Conservation (phyloP, 2,329 filamentous ascomycete species). For the Sporothrix mexicana region DNA sequence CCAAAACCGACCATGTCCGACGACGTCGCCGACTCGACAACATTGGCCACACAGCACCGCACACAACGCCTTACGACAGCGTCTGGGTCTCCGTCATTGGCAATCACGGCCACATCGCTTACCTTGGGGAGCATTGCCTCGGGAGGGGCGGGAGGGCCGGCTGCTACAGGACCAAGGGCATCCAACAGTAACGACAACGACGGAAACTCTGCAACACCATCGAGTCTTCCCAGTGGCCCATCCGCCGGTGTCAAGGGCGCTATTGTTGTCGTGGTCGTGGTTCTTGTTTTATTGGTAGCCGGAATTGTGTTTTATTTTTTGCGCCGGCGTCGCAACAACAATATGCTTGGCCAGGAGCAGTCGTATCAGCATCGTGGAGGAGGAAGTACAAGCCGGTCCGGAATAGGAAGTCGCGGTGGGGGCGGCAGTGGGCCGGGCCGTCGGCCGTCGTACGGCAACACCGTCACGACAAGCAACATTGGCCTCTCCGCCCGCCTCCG, state of each 20-base stretch:
- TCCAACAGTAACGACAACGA: slow-evolving; percentile 13
- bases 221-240: slow-evolving; percentile 36
- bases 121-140: background rate
- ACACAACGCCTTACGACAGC: slow-evolving; percentile 5
- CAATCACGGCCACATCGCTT: background rate
- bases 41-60: background rate
- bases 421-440: slow-evolving; percentile 4
- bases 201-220: background rate
- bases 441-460: background rate
- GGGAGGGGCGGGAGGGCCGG: background rate
- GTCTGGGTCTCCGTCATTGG: background rate
- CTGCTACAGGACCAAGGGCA: background rate
- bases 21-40: background rate
- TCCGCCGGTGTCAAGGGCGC: slow-evolving; percentile 51
- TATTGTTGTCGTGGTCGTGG: slow-evolving; percentile 51
- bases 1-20: background rate
- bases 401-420: background rate
- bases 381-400: background rate
- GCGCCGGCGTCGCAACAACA: slow-evolving; percentile 38
- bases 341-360: slow-evolving; percentile 7
- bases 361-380: slow-evolving; percentile 25
- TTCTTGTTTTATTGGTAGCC: slow-evolving; percentile 49
- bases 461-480: slow-evolving; percentile 18
- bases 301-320: slow-evolving; percentile 49
- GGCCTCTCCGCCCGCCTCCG: slow-evolving; percentile 38